phyloP scores from a whole-genome alignment of 2,329 filamentous ascomycete genomes.

The Fusarium bulbicola region DNA sequence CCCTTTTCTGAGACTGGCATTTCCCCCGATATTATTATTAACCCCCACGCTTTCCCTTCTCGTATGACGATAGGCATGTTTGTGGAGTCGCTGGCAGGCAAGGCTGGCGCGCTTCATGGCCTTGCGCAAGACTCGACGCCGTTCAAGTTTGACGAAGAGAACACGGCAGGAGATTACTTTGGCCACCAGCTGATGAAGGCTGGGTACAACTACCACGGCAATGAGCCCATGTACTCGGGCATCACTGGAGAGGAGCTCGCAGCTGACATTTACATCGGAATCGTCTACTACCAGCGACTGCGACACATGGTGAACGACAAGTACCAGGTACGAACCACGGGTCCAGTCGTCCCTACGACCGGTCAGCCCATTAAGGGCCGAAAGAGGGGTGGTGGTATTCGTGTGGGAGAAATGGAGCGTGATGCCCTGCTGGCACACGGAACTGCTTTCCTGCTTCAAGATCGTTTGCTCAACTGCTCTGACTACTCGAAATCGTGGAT shows the following conservation, averaged over 20 bases:
- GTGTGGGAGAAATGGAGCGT: conserved; percentile 99
- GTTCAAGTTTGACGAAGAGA: conserved; percentile 91
- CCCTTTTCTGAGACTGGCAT: conserved; percentile 97
- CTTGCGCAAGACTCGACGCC: conserved; percentile 96
- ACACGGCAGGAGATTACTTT: conserved; percentile 93
- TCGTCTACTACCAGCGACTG: conserved; percentile 98
- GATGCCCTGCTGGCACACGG: conserved; percentile 95
- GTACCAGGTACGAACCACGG: conserved; percentile 96
- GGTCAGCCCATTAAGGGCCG: conserved; percentile 97
- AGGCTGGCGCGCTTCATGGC: conserved; percentile 92
- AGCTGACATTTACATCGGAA: conserved; percentile 94
- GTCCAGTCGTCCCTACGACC: conserved; percentile 87
- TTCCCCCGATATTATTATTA: conserved; percentile 98
- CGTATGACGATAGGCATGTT: conserved; percentile 99
- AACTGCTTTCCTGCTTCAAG: conserved; percentile 92
- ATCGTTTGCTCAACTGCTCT: conserved; percentile 95
- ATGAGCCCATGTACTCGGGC: conserved; percentile 98
- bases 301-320: conserved; percentile 99
- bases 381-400: conserved; percentile 96
- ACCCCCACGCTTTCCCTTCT: conserved; percentile 98
- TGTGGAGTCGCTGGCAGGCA: conserved; percentile 94
- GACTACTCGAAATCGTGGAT: conserved; percentile 92
- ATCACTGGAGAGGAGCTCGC: conserved; percentile 94
- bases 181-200: conserved; percentile 94
- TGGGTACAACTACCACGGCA: conserved; percentile 97